Base-by-base conservation (phyloP, 2,329 filamentous ascomycete species). In the Bertia moriformis region DNA sequence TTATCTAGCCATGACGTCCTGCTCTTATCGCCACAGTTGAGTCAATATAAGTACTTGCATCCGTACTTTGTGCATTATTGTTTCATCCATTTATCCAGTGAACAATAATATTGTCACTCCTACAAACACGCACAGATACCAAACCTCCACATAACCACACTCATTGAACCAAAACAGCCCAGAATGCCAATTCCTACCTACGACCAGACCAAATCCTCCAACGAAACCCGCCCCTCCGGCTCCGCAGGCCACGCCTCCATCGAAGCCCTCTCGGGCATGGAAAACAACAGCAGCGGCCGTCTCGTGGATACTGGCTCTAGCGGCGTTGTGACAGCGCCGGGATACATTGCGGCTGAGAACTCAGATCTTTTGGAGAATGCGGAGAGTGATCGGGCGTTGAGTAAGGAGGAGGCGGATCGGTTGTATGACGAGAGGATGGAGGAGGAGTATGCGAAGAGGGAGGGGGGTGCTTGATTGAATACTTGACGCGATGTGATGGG, bases 381-480 rank as follows among this genome's bases (percentile, higher is more conserved):
- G 32, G 10, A 13, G 32, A 17, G 32, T 15, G 15, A 17, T 7
- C 10, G 15, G 7, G 32, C 32, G 7, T 7, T 35, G 10, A 35
- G 32, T 3, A 66, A 71, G 52, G 44, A 60, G 41, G 64, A 67
- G 45, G 67, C 67, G 1, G 67, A 71, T 45, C 50, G 59, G 18
- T 41, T 59, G 30, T 71, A 71, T 39, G 66, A 70, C 43, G 67
- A 70, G 51, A 51, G 56, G 3, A 70, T 71, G 50, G 67, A 71
- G 56, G 67, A 71, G 33, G 67, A 71, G 51, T 71, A 71, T 44
- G 67, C 67, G 35, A 71, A 69, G 59, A 53, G 66, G 27, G 67
- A 71, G 39, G 67, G 67, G 4, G 68, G 68, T 19, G 59, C 65
- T 14, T 70, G 17, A 15, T n/a, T n/a, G n/a, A n/a, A n/a, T n/a